Conservation (phyloP, 495 filamentous ascomycete genomes). For the Neurospora sp. region DNA sequence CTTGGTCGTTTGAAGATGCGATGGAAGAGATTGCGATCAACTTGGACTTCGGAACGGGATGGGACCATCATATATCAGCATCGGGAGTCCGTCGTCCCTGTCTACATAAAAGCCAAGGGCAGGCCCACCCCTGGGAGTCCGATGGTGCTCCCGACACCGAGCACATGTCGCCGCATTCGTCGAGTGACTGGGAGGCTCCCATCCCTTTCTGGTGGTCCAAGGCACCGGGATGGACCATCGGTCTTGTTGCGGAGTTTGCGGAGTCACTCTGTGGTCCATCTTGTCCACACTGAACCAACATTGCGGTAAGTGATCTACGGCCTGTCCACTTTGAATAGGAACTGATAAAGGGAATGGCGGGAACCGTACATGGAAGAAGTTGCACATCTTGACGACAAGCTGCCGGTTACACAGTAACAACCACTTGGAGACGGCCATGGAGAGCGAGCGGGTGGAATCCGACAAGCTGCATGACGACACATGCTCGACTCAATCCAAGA, state of each 20-base stretch:
- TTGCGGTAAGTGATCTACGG: background rate
- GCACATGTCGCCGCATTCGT: background rate
- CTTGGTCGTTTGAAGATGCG: background rate
- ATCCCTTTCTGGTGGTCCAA: background rate
- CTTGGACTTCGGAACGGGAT: background rate
- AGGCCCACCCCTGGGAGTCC: background rate
- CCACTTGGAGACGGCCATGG: background rate
- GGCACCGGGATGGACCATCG: background rate
- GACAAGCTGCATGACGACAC: background rate
- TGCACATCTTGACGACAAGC: background rate
- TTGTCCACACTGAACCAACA: background rate
- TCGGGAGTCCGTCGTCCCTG: background rate
- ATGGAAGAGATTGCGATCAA: background rate
- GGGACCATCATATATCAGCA: background rate
- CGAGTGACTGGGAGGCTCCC: background rate
- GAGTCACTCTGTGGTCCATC: background rate
- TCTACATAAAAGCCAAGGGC: background rate
- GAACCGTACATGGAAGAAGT: background rate
- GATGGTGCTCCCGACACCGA: background rate
- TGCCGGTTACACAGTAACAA: background rate
- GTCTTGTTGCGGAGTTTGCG: background rate
- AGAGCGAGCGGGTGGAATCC: background rate
- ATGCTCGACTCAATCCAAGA: background rate
- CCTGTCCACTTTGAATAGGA: background rate
- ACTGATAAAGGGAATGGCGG: background rate